A percentile compares a stretch with the other conserved stretches of the same genome.
Conservation (phyloP, 2,329 filamentous ascomycete genomes). For the Rhynchosporium agropyri region DNA sequence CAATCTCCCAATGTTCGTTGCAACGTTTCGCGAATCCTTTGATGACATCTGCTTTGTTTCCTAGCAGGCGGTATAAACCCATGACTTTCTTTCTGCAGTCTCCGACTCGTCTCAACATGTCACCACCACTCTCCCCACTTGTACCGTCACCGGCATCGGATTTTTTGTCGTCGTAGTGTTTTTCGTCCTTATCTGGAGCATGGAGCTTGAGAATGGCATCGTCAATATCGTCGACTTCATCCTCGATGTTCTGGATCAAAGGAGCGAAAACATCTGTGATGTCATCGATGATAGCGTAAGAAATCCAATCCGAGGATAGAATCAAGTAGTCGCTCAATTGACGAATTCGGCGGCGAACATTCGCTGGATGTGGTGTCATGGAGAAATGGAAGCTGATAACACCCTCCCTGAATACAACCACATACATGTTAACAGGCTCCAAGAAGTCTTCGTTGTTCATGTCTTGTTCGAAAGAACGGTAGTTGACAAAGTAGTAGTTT, state of each 20-base stretch:
- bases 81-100: conserved; percentile 98
- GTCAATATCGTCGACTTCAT: conserved; percentile 96
- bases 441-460: conserved; percentile 85
- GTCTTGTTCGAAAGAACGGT: conserved; percentile 96
- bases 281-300: conserved; percentile 96
- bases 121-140: conserved; percentile 56
- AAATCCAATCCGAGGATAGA: conserved; percentile 95
- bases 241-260: conserved; percentile 88
- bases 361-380: conserved; percentile 93
- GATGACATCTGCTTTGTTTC: conserved; percentile 98
- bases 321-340: conserved; percentile 94
- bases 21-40: conserved; percentile 98
- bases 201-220: conserved; percentile 86
- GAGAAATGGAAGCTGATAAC: conserved; percentile 97
- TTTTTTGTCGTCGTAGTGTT: conserved; percentile 50
- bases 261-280: conserved; percentile 97
- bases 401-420: conserved; percentile 94
- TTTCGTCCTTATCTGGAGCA: conserved; percentile 53
- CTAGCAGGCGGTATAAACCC: conserved; percentile 87
- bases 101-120: conserved; percentile 91
- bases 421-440: conserved; percentile 96
- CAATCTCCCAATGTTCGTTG: conserved; percentile 97
- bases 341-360: conserved; percentile 89
- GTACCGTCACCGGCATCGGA: conserved; percentile 46
- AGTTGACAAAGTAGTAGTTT: conserved; percentile 98